Evolutionary conservation across 495 filamentous ascomycete genomes (phyloP).

Genomic region (Penicillium chermesinum): DNA sequence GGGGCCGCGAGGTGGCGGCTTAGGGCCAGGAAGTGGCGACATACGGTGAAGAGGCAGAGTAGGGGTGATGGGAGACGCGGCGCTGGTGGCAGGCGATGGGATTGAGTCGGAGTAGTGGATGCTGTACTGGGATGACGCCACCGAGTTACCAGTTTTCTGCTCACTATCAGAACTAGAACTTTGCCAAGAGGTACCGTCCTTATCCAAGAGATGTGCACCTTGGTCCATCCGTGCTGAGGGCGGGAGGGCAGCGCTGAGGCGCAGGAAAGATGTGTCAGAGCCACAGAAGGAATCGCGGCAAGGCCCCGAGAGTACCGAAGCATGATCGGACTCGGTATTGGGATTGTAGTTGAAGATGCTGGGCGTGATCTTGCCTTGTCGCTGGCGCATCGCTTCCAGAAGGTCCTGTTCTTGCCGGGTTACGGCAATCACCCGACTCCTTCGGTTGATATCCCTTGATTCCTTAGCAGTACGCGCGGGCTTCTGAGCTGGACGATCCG

Average conservation of each 20-base stretch:
- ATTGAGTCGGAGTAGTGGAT: slow-evolving; percentile 36
- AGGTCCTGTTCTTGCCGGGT: slow-evolving; percentile 81
- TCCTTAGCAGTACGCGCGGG: slow-evolving; percentile 14
- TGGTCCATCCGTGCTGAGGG: slow-evolving; percentile 23
- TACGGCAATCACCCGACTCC: slow-evolving; percentile 74
- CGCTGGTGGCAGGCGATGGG: slow-evolving; percentile 35
- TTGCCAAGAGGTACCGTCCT: slow-evolving; percentile 24
- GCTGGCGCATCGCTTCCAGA: slow-evolving; percentile 72
- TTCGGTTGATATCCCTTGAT: slow-evolving; percentile 34
- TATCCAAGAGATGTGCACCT: slow-evolving; percentile 27
- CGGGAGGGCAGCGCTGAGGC: slow-evolving; percentile 35
- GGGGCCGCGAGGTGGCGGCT: slow-evolving; percentile 36
- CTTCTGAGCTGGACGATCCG: slow-evolving; percentile 22
- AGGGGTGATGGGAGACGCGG: slow-evolving; percentile 41
- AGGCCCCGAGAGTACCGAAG: slow-evolving; percentile 29
- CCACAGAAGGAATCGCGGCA: slow-evolving; percentile 37
- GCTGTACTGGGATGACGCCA: slow-evolving; percentile 31
- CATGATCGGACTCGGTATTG: slow-evolving; percentile 18
- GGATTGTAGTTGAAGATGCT: slow-evolving; percentile 51
- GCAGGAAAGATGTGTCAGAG: slow-evolving; percentile 40
- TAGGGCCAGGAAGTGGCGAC: slow-evolving; percentile 37
- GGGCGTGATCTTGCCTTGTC: slow-evolving; percentile 70
- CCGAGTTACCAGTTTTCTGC: slow-evolving; percentile 32
- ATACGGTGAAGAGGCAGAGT: slow-evolving; percentile 43
- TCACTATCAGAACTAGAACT: slow-evolving; percentile 34